These are phyloP conservation scores for Aspergillus costaricaensis DNA, from an alignment of 2,329 filamentous ascomycete genomes.

Conservation along the genomic window DNA sequence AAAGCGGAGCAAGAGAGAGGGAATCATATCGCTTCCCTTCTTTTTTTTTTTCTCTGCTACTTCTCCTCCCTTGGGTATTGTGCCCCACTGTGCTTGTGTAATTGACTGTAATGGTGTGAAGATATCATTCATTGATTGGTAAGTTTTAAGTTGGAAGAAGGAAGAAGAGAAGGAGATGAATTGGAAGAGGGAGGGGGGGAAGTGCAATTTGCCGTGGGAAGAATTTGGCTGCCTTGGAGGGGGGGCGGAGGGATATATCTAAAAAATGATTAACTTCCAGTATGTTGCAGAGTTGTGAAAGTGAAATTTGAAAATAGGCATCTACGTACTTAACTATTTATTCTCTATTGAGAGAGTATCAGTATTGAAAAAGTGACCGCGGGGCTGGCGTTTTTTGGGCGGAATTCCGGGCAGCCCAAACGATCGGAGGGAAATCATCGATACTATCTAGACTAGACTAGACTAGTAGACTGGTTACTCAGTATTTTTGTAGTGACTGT, in stretches of 20 bases:
- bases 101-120: background rate
- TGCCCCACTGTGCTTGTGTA: background rate
- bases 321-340: no score
- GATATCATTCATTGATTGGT: background rate
- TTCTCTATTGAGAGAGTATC: no score
- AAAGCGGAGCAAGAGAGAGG: background rate
- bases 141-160: background rate
- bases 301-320: no score
- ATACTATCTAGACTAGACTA: no score
- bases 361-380: background rate
- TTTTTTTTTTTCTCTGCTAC: no score
- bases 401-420: no score
- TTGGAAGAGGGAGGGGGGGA: background rate
- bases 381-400: background rate
- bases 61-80: background rate
- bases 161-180: no score
- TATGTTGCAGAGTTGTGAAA: no score
- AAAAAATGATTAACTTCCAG: no score
- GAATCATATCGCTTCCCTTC: background rate
- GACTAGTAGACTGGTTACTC: no score
- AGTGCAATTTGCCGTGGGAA: background rate
- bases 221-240: constrained; percentile 13
- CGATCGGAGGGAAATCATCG: no score
- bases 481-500: no score
- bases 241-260: background rate